A percentile compares a stretch with the other conserved stretches of the same genome.
Conservation (phyloP, 257 asterid species). For the Plantago major region DNA sequence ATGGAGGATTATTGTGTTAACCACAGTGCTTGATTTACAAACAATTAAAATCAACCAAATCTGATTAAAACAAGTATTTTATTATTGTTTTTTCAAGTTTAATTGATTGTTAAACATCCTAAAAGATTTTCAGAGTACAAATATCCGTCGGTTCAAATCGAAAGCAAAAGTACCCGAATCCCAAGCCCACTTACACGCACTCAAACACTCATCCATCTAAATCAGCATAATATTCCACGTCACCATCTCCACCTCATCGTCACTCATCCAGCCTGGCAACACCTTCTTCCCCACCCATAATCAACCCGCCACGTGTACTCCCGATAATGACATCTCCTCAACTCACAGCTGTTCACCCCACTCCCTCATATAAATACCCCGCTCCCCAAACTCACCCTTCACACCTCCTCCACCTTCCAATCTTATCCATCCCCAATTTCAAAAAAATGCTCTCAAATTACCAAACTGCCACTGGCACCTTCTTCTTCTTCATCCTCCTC, state of each 20-base stretch:
- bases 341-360: conserved; percentile 24
- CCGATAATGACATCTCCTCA: not conserved
- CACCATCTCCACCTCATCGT: conserved; percentile 26
- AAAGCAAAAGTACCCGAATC: not conserved
- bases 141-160: not conserved
- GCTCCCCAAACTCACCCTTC: not conserved
- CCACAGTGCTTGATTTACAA: too few species aligned
- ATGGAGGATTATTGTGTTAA: too few species aligned
- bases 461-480: conserved; percentile 8
- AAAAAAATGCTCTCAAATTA: conserved; percentile 25
- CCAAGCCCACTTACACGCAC: not conserved
- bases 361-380: conserved; percentile 26
- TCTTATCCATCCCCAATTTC: not conserved
- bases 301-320: conserved; percentile 23
- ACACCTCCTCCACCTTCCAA: not conserved
- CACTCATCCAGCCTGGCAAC: conserved; percentile 51
- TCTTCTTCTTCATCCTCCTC: conserved; percentile 12
- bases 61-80: too few species aligned
- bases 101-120: too few species aligned
- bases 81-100: too few species aligned
- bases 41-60: too few species aligned
- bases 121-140: too few species aligned
- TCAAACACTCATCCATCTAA: not conserved
- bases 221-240: conserved; percentile 21
- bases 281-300: conserved; percentile 8